A percentile compares a stretch with the other conserved stretches of the same genome.
These are phyloP conservation scores for Tuber magnatum DNA, from an alignment of 495 filamentous ascomycete species.

Conservation along the genomic window DNA sequence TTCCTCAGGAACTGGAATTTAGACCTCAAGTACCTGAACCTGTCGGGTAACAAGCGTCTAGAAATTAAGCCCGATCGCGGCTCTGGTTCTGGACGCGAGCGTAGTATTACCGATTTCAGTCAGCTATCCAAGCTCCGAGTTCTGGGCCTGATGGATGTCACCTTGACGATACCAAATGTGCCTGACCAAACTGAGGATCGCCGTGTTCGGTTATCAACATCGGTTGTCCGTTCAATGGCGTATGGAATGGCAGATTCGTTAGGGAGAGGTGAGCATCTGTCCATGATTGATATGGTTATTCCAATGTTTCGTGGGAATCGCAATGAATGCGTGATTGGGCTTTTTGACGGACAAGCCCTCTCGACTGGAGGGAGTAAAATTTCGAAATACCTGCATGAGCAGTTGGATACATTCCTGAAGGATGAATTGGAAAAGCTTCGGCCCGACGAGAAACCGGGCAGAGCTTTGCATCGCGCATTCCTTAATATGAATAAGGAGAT, in stretches of 20 bases:
- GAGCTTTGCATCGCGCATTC: slow-evolving; percentile 81
- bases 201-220: slow-evolving; percentile 90
- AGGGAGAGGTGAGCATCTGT: slow-evolving; percentile 85
- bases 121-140: slow-evolving; percentile 77
- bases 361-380: slow-evolving; percentile 86
- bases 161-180: slow-evolving; percentile 80
- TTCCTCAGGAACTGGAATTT: slow-evolving; percentile 68
- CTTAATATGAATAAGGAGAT: slow-evolving; percentile 88
- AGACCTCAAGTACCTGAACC: slow-evolving; percentile 87
- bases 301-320: slow-evolving; percentile 87
- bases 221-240: slow-evolving; percentile 72
- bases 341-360: slow-evolving; percentile 87
- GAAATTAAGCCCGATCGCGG: slow-evolving; percentile 83
- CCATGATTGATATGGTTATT: slow-evolving; percentile 95
- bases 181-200: slow-evolving; percentile 94
- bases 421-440: slow-evolving; percentile 69
- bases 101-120: slow-evolving; percentile 85
- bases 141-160: slow-evolving; percentile 96
- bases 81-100: slow-evolving; percentile 50
- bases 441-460: slow-evolving; percentile 62
- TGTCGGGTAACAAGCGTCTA: slow-evolving; percentile 92
- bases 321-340: slow-evolving; percentile 77
- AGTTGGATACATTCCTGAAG: slow-evolving; percentile 75
- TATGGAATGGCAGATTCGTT: slow-evolving; percentile 99
- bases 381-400: slow-evolving; percentile 91